Conservation (phyloP, 257 asterid genomes). For the Gentiana macrophylla region DNA sequence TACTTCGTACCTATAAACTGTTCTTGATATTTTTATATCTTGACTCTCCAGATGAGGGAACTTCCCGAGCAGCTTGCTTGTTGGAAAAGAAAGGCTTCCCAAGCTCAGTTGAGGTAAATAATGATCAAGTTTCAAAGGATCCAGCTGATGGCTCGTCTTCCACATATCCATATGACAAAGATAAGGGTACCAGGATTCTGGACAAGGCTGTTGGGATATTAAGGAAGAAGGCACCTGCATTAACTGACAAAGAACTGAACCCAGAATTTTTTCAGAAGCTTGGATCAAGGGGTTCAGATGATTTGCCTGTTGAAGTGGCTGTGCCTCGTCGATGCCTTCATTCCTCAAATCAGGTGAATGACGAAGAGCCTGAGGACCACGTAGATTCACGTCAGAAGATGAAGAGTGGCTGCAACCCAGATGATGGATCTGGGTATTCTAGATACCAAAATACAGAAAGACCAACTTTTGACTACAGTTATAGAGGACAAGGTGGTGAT, state of each 20-base stretch:
- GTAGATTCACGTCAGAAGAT: slow-evolving; percentile 35
- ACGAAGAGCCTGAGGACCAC: slow-evolving; percentile 39
- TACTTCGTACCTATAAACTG: slow-evolving; percentile 10
- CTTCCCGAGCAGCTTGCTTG: slow-evolving; percentile 47
- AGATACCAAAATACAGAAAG: slow-evolving; percentile 31
- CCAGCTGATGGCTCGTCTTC: slow-evolving; percentile 48
- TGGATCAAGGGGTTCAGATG: slow-evolving; percentile 72
- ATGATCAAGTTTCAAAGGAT: slow-evolving; percentile 33
- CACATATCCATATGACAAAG: slow-evolving; percentile 30
- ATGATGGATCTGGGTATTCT: slow-evolving; percentile 21
- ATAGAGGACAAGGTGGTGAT: slow-evolving; percentile 25
- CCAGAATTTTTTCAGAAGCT: slow-evolving; percentile 94
- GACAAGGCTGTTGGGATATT: slow-evolving; percentile 88
- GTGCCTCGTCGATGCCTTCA: slow-evolving; percentile 73
- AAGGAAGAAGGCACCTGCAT: slow-evolving; percentile 76
- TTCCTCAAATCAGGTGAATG: slow-evolving; percentile 42
- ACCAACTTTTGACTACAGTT: slow-evolving; percentile 25
- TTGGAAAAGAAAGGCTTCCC: slow-evolving; percentile 39
- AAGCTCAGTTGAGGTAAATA: slow-evolving; percentile 35
- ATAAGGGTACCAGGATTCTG: slow-evolving; percentile 46
- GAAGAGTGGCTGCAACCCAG: slow-evolving; percentile 32
- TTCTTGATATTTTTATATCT: slow-evolving; percentile 3
- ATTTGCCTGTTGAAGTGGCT: slow-evolving; percentile 91
- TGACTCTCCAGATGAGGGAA: slow-evolving; percentile 48
- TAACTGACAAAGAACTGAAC: slow-evolving; percentile 82